Percentiles rank a stretch among this genome's conserved stretches.
phyloP scores from a whole-genome alignment of 2,329 filamentous ascomycete species.

The Neofusicoccum laricinum region DNA sequence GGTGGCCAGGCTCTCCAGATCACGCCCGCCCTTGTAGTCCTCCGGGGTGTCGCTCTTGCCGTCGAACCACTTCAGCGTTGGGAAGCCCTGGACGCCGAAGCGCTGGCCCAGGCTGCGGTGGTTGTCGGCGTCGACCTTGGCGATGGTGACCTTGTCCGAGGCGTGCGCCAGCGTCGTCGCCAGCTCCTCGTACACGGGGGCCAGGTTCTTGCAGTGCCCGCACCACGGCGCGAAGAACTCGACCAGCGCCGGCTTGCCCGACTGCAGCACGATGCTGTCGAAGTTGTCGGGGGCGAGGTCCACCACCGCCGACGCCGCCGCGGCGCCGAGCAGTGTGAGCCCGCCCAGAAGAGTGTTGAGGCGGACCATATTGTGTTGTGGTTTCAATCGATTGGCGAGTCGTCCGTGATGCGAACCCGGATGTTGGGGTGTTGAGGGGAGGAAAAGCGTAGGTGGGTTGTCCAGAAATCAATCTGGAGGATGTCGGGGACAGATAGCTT shows the following conservation, averaged over 20 bases:
- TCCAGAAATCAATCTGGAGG: not conserved
- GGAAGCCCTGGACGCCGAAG: conserved; percentile 91
- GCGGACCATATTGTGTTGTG: conserved; percentile 16
- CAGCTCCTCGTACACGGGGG: conserved; percentile 91
- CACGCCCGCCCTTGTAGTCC: conserved; percentile 84
- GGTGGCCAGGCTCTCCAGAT: conserved; percentile 76
- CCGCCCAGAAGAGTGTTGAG: conserved; percentile 28
- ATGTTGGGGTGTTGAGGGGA: not conserved
- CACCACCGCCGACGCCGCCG: conserved; percentile 69
- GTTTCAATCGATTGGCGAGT: not conserved
- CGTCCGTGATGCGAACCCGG: not conserved
- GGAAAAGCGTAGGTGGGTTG: not conserved
- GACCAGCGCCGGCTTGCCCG: conserved; percentile 90
- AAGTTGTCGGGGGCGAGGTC: conserved; percentile 91
- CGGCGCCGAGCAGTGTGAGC: conserved; percentile 30
- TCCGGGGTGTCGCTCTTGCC: conserved; percentile 82
- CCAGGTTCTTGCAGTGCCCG: conserved; percentile 97
- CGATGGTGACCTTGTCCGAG: conserved; percentile 77
- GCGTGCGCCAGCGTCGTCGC: conserved; percentile 69
- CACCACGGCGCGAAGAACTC: conserved; percentile 99
- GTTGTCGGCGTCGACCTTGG: conserved; percentile 92
- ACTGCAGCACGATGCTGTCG: conserved; percentile 82
- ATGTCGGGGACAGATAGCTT: not conserved
- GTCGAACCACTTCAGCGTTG: conserved; percentile 96
- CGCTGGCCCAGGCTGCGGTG: conserved; percentile 80